phyloP scores from a whole-genome alignment of 2,329 filamentous ascomycete genomes.

The Claviceps arundinis region DNA sequence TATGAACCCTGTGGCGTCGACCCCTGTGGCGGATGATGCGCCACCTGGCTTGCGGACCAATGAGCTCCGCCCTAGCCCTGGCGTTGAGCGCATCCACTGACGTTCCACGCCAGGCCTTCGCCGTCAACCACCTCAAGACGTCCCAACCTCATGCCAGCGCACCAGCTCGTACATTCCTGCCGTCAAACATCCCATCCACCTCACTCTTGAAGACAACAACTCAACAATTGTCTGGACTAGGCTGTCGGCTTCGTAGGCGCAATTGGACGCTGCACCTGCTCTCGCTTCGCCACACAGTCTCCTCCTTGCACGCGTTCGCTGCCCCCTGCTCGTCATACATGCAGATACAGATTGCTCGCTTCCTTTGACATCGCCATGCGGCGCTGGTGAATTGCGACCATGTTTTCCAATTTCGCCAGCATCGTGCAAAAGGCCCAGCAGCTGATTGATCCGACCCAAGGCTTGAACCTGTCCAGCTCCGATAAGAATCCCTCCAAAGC shows the following conservation, averaged over 20 bases:
- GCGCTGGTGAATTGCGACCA: slow-evolving; percentile 29
- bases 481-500: slow-evolving; percentile 82
- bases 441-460: slow-evolving; percentile 79
- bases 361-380: slow-evolving; percentile 21
- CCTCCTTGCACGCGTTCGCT: background rate
- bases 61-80: background rate
- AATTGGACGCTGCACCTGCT: background rate
- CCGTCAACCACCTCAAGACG: background rate
- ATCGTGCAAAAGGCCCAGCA: slow-evolving; percentile 94
- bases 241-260: background rate
- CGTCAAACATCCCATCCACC: background rate
- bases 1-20: no score
- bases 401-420: slow-evolving; percentile 53
- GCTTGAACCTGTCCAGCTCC: slow-evolving; percentile 56
- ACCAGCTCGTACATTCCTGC: slow-evolving; percentile 2
- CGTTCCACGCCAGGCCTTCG: background rate
- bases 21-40: no score
- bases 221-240: slow-evolving; percentile 1
- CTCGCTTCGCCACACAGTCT: background rate
- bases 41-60: background rate
- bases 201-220: background rate
- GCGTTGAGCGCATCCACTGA: no score
- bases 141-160: slow-evolving; percentile 1
- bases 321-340: slow-evolving; percentile 1
- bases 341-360: background rate